Evolutionary conservation across 2,329 filamentous ascomycete species (phyloP).

Genomic region (Pseudogymnoascus sp.): DNA sequence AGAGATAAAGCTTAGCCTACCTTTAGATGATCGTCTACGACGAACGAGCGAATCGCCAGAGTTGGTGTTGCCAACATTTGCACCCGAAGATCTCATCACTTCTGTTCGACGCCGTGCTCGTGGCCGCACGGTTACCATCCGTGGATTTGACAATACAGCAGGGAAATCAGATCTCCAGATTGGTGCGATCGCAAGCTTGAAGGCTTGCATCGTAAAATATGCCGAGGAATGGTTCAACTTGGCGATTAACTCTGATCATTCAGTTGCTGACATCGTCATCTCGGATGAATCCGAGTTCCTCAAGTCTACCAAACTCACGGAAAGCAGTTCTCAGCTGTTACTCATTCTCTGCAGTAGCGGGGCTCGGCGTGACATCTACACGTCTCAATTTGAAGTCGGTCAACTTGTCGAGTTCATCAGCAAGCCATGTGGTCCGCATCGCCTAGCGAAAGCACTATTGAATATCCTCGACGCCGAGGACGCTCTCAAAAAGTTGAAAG

Average conservation of each 20-base stretch:
- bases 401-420: slow-evolving; percentile 20
- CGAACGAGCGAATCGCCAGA: background rate
- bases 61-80: background rate
- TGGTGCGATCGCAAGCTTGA: slow-evolving; percentile 13
- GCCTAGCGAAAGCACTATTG: slow-evolving; percentile 21
- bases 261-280: slow-evolving; percentile 17
- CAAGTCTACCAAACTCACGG: slow-evolving; percentile 6
- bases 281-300: slow-evolving; percentile 18
- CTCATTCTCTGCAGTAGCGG: slow-evolving; percentile 20
- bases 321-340: slow-evolving; percentile 12
- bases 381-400: slow-evolving; percentile 11
- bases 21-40: slow-evolving; percentile 18
- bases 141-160: slow-evolving; percentile 17
- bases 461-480: slow-evolving; percentile 21
- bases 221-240: slow-evolving; percentile 19
- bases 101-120: slow-evolving; percentile 16
- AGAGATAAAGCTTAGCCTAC: slow-evolving; percentile 42
- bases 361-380: slow-evolving; percentile 16
- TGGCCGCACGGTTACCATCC: slow-evolving; percentile 17
- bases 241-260: slow-evolving; percentile 7
- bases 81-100: slow-evolving; percentile 13
- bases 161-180: slow-evolving; percentile 15
- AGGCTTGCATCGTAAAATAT: slow-evolving; percentile 20
- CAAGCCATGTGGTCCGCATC: slow-evolving; percentile 22
- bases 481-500: background rate